These are phyloP conservation scores for Podosphaera fusca DNA, from an alignment of 2,329 filamentous ascomycete species.

Conservation along the genomic window DNA sequence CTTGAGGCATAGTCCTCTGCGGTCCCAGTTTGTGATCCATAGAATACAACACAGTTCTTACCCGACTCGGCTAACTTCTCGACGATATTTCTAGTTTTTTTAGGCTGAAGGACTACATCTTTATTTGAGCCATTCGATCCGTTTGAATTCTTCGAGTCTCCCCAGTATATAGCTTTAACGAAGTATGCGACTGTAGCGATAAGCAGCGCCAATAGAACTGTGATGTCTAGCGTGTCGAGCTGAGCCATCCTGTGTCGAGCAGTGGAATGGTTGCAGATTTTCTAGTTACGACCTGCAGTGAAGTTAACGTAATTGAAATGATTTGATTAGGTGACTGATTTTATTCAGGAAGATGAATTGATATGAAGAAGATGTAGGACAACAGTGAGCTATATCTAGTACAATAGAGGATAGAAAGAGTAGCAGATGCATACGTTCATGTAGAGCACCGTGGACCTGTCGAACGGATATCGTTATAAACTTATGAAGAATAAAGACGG, in stretches of 20 bases:
- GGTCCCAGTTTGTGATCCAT: conserved; percentile 93
- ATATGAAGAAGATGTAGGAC: too few species aligned
- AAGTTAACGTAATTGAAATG: too few species aligned
- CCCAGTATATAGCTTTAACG: conserved; percentile 93
- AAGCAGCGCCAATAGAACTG: conserved; percentile 71
- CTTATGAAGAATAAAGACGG: too few species aligned
- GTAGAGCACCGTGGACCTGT: too few species aligned
- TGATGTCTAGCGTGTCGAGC: conserved; percentile 82
- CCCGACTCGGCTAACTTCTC: conserved; percentile 88
- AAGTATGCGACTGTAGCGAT: conserved; percentile 85
- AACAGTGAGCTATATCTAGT: too few species aligned
- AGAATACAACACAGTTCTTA: conserved; percentile 98
- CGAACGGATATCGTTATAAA: too few species aligned
- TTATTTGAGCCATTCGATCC: conserved; percentile 46
- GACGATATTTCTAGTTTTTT: conserved; percentile 74
- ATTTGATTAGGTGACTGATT: too few species aligned
- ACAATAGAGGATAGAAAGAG: too few species aligned
- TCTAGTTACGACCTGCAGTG: background rate
- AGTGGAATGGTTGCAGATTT: background rate
- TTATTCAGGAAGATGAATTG: too few species aligned
- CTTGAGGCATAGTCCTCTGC: conserved; percentile 95
- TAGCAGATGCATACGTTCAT: too few species aligned
- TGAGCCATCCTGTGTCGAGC: conserved; percentile 50
- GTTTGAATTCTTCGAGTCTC: conserved; percentile 69
- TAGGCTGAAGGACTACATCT: conserved; percentile 33